Conservation (phyloP, 805 yeast genomes). For the Metschnikowia kofuensis region DNA sequence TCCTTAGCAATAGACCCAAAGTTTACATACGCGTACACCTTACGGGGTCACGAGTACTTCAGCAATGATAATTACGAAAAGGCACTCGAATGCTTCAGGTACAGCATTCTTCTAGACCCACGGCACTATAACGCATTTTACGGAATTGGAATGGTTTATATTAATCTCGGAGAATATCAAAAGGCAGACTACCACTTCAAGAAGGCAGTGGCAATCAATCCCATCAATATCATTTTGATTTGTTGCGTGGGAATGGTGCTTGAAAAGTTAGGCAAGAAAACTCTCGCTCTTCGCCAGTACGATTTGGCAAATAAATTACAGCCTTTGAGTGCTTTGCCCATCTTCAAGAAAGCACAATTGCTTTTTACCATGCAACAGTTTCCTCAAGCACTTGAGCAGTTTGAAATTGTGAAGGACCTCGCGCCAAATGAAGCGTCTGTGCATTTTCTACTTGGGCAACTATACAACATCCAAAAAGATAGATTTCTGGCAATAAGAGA, state of each 20-base stretch:
- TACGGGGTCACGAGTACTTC: constrained; percentile 90
- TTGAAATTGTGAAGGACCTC: constrained; percentile 65
- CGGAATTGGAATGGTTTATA: constrained; percentile 92
- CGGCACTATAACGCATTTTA: constrained; percentile 92
- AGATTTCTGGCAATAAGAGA: constrained; percentile 77
- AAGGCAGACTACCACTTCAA: constrained; percentile 85
- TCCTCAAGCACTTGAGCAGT: constrained; percentile 67
- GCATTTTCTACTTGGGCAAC: constrained; percentile 83
- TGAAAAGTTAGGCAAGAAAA: constrained; percentile 67
- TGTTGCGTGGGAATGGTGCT: constrained; percentile 94
- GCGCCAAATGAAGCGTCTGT: constrained; percentile 96
- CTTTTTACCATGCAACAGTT: constrained; percentile 69
- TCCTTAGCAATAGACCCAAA: constrained; percentile 66
- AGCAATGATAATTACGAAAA: constrained; percentile 87
- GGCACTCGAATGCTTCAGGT: constrained; percentile 80
- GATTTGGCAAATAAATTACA: constrained; percentile 80
- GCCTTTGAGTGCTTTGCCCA: constrained; percentile 80
- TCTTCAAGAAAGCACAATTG: constrained; percentile 84
- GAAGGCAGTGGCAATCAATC: constrained; percentile 85
- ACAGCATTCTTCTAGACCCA: constrained; percentile 71
- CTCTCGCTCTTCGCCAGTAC: constrained; percentile 76
- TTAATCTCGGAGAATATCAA: constrained; percentile 78
- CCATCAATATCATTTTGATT: constrained; percentile 81
- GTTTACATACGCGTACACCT: constrained; percentile 85
- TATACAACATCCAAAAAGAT: constrained; percentile 73